Conservation (phyloP, 2,329 filamentous ascomycete species). For the Claviceps sorghi region DNA sequence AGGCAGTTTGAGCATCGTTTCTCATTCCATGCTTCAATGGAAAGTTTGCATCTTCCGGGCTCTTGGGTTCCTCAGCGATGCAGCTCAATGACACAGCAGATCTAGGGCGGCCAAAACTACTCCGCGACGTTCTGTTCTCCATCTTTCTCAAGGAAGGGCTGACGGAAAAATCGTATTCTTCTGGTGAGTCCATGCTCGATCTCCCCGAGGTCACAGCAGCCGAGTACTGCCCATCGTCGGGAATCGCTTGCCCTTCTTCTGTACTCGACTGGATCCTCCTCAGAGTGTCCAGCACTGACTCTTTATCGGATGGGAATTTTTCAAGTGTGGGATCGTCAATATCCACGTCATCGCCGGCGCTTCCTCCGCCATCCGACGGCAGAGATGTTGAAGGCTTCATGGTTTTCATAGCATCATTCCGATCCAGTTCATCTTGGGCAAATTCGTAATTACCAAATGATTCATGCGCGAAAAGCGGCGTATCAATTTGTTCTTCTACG, state of each 20-base stretch:
- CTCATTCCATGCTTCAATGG: not conserved
- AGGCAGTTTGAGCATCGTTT: not conserved
- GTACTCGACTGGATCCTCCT: constrained; percentile 31
- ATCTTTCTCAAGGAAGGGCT: constrained; percentile 21
- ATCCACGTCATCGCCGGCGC: constrained; percentile 15
- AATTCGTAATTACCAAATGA: constrained; percentile 26
- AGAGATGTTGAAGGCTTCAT: constrained; percentile 9
- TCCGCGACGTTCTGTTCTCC: constrained; percentile 19
- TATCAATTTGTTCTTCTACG: constrained; percentile 6
- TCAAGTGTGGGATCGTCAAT: constrained; percentile 34
- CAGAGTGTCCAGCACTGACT: constrained; percentile 30
- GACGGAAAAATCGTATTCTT: constrained; percentile 20
- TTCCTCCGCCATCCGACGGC: constrained; percentile 9
- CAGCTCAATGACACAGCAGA: constrained; percentile 29
- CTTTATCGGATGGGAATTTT: constrained; percentile 29
- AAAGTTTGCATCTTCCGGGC: constrained; percentile 3
- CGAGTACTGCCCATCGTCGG: constrained; percentile 22
- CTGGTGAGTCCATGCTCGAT: constrained; percentile 22
- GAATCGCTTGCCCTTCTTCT: constrained; percentile 24
- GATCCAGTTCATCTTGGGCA: constrained; percentile 18
- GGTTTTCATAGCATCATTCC: constrained; percentile 11
- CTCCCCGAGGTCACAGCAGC: constrained; percentile 20
- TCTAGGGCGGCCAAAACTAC: constrained; percentile 21
- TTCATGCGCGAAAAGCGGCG: constrained; percentile 34
- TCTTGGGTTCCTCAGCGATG: constrained; percentile 30